Base-by-base conservation (phyloP, 352 stramenopile genomes). In the Thalassiosira ordinaria region DNA sequence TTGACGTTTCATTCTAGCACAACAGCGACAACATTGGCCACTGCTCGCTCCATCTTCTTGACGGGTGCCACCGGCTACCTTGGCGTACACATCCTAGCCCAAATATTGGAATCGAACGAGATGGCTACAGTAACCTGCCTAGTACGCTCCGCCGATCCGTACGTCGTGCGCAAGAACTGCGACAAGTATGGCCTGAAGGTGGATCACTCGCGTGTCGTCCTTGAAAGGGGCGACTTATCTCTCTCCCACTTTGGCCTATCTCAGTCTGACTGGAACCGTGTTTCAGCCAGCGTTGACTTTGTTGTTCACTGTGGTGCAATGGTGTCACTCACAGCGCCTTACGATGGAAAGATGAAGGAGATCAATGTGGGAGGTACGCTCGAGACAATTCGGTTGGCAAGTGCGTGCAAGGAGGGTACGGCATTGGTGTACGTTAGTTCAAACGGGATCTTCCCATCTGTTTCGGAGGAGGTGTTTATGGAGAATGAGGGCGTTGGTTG, bases 261-360 rank as follows among this genome's bases (percentile, higher is more conserved):
- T 44, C 82, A 92, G n/a, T 71, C 91, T 44, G 92, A 87, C 57
- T 97, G 96, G 85, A 96, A 96, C 75, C 91, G 92, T 77, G 73
- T 98, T 16, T 91, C 92, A 18, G 93, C 87, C n/a, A 93, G 95
- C 39, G 89, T 97, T 31, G 95, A 97, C 56, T 93, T 93, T 16
- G 96, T 98, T 61, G 72, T 98, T 65, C 95, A 98, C 80, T 97
- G 96, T 78, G 95, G 92, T 20, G 95, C 95, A n/a, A 89, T 97
- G 44, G 95, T 98, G 16, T 97, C 96, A 71, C 78, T 98, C n/a
- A 95, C 96, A 18, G 96, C 97, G 67, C 92, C 94, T 9, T 98
- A 97, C 70, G 89, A 96, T 35, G 78, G 89, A 8, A 78, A 68
- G 18, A 84, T 97, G 33, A 96, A 96, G 70, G 90, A 92, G 37